Conservation (phyloP, 306 rosid species). For the Chamaecrista fasciculata region DNA sequence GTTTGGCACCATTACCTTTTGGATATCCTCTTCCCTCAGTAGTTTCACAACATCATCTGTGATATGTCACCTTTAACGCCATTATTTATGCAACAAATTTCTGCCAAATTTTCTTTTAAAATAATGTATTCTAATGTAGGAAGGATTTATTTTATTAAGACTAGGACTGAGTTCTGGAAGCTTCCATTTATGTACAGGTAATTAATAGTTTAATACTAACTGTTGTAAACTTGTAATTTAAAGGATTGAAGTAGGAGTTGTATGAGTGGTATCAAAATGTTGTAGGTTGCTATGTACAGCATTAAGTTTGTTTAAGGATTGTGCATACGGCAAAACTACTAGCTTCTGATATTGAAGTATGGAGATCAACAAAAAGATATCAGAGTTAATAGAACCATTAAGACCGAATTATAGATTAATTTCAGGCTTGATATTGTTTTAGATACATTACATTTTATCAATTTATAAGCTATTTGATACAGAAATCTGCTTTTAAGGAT, state of each 20-base stretch:
- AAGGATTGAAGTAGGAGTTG: background rate
- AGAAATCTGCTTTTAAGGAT: slow-evolving; percentile 93
- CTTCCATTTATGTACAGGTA: background rate
- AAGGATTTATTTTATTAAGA: slow-evolving; percentile 6
- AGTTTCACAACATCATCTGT: slow-evolving; percentile 1
- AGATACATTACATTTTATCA: slow-evolving; percentile 39
- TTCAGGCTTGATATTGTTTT: slow-evolving; percentile 19
- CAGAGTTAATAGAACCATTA: slow-evolving; percentile 3
- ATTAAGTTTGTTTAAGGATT: slow-evolving; percentile 2
- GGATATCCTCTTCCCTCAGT: background rate
- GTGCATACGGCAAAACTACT: slow-evolving; percentile 7
- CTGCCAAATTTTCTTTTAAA: background rate
- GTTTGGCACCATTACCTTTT: background rate
- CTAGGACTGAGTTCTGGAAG: background rate
- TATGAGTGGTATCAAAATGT: background rate
- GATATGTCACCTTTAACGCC: background rate
- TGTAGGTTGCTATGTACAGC: slow-evolving; percentile 9
- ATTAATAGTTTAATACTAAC: background rate
- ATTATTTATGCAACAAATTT: slow-evolving; percentile 15
- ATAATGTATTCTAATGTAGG: slow-evolving; percentile 16
- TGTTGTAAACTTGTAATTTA: background rate
- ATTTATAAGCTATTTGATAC: slow-evolving; percentile 90
- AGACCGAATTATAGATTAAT: slow-evolving; percentile 20
- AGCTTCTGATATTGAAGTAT: slow-evolving; percentile 1
- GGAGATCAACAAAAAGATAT: slow-evolving; percentile 22